These are phyloP conservation scores for Suillus cothurnatus DNA, from an alignment of 768 basidiomycete species.

Conservation along the genomic window DNA sequence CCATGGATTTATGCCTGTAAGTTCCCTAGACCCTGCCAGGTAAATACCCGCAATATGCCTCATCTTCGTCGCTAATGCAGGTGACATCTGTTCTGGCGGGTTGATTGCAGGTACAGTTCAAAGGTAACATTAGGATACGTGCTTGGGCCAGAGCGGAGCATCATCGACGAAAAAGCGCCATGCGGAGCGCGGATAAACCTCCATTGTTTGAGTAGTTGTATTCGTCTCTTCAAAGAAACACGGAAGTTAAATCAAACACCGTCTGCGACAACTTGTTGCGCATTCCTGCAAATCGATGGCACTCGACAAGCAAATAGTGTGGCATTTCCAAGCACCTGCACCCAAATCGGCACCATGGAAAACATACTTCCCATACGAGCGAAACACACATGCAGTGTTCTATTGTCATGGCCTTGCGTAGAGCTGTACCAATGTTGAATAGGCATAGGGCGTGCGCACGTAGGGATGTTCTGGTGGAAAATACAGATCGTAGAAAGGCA, in stretches of 20 bases:
- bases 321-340: not conserved
- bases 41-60: not conserved
- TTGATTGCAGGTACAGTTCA: not conserved
- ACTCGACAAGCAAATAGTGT: not conserved
- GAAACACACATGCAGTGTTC: slow-evolving; percentile 14
- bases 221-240: not conserved
- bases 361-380: not conserved
- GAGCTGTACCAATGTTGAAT: slow-evolving; percentile 23
- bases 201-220: not conserved
- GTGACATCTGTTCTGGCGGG: not conserved
- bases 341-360: not conserved
- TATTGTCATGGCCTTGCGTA: slow-evolving; percentile 26
- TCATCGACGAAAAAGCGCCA: not conserved
- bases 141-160: not conserved
- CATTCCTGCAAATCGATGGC: not conserved
- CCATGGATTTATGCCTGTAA: not conserved
- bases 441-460: slow-evolving; percentile 18
- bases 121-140: not conserved
- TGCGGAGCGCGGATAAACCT: not conserved
- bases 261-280: not conserved
- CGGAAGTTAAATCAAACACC: not conserved
- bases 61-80: not conserved
- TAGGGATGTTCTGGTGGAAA: slow-evolving; percentile 21
- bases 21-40: not conserved
- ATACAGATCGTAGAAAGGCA: not conserved